Evolutionary conservation across 2,329 filamentous ascomycete genomes (phyloP).

Genomic region (Whalleya microplaca): DNA sequence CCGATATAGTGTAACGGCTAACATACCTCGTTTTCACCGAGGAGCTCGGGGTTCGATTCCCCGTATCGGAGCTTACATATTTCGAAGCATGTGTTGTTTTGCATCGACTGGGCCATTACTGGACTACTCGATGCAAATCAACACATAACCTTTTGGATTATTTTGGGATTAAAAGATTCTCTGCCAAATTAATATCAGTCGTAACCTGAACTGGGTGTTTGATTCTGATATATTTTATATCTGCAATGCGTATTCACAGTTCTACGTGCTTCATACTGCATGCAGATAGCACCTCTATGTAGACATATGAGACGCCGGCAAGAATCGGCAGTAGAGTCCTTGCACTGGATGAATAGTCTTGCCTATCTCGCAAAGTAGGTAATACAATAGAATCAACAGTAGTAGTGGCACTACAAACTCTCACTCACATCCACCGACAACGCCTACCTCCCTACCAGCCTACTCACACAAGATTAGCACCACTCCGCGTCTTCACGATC

Average conservation of each 20-base stretch:
- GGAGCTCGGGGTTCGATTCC: constrained; percentile 32
- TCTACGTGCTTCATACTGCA: no score
- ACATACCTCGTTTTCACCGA: constrained; percentile 32
- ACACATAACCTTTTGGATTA: not conserved
- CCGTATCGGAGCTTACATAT: constrained; percentile 23
- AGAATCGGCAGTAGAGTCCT: not conserved
- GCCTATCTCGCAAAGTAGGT: not conserved
- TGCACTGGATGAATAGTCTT: not conserved
- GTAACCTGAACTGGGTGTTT: no score
- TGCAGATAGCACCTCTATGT: no score
- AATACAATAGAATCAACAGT: not conserved
- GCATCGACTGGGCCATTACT: not conserved
- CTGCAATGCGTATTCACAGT: no score
- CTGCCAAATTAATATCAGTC: not conserved
- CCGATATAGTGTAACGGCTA: constrained; percentile 31
- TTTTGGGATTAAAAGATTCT: no score
- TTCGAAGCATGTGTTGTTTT: not conserved
- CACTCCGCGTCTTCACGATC: constrained; percentile 33
- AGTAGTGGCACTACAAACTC: not conserved
- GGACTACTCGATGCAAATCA: not conserved
- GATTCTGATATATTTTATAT: no score
- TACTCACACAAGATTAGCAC: constrained; percentile 24
- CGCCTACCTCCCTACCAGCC: not conserved
- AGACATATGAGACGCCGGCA: no score
- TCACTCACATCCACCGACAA: not conserved